Evolutionary conservation across 257 asterid species (phyloP).

Genomic region (Jaltomata sinuosa): DNA sequence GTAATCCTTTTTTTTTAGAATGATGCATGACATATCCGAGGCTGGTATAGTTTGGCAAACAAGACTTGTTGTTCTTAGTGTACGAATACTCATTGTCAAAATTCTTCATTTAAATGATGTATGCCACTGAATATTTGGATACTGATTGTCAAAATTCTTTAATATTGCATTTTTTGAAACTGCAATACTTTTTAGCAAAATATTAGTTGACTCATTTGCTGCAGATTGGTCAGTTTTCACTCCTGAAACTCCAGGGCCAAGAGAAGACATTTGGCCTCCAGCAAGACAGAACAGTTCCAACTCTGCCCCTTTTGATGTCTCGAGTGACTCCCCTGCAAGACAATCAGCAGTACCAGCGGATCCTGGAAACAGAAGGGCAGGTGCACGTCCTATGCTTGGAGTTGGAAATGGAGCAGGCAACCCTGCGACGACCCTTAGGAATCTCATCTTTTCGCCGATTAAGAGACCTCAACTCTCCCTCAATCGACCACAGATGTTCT

Average conservation of each 20-base stretch:
- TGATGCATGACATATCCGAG: neutral
- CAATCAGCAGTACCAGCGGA: slow-evolving; percentile 42
- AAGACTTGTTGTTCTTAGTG: neutral
- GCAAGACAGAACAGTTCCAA: slow-evolving; percentile 49
- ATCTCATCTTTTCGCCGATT: no score
- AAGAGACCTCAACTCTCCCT: no score
- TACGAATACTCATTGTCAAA: neutral
- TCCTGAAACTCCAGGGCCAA: slow-evolving; percentile 98
- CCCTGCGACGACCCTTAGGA: no score
- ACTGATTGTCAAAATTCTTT: neutral
- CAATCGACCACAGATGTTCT: no score
- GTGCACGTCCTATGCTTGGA: no score
- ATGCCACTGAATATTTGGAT: neutral
- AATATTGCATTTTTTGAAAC: neutral
- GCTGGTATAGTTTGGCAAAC: neutral
- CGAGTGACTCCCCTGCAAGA: slow-evolving; percentile 56
- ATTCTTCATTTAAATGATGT: neutral
- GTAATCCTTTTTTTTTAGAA: slow-evolving; percentile 34
- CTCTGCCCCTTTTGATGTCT: slow-evolving; percentile 49
- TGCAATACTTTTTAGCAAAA: slow-evolving; percentile 9
- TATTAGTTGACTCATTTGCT: slow-evolving; percentile 47
- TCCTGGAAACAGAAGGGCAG: slow-evolving; percentile 36
- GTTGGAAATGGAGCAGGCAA: no score
- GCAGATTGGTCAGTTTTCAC: slow-evolving; percentile 97
- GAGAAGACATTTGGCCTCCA: slow-evolving; percentile 73